A percentile compares a stretch with the other conserved stretches of the same genome.
These are phyloP conservation scores for Golubevia pallescens DNA, from an alignment of 1,284 basidiomycete genomes.

Conservation along the genomic window DNA sequence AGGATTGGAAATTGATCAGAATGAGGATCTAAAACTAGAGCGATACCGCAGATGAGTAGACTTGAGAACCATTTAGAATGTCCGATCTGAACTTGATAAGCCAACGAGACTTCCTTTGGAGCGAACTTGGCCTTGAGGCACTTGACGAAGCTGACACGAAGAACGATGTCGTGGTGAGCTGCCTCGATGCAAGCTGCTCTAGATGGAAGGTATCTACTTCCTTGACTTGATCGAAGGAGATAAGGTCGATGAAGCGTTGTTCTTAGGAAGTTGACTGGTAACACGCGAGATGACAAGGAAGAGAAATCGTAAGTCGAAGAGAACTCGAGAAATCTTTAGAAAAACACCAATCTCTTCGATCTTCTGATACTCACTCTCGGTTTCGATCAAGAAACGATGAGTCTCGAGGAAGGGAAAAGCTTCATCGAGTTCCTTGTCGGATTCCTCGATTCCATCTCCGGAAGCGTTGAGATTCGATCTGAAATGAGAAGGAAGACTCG, in stretches of 20 bases:
- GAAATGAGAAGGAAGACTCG: constrained; percentile 46
- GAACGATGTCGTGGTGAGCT: constrained; percentile 39
- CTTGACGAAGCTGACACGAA: constrained; percentile 34
- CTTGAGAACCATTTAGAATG: constrained; percentile 52
- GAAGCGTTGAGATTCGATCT: constrained; percentile 16
- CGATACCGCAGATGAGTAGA: constrained; percentile 38
- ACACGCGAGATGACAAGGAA: too few species aligned
- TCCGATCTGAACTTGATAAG: constrained; percentile 32
- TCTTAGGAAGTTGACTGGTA: constrained; percentile 27
- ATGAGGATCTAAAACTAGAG: constrained; percentile 40
- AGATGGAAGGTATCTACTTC: constrained; percentile 27
- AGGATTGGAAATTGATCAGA: constrained; percentile 30
- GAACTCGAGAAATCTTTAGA: too few species aligned
- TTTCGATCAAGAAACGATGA: constrained; percentile 47
- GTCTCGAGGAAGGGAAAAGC: constrained; percentile 37
- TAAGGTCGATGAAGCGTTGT: constrained; percentile 46
- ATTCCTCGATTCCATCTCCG: constrained; percentile 15
- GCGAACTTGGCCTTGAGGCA: constrained; percentile 19
- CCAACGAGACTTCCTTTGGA: constrained; percentile 12
- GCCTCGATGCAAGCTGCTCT: constrained; percentile 42
- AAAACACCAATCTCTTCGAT: too few species aligned
- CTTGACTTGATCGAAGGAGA: constrained; percentile 37
- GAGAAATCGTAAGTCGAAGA: too few species aligned
- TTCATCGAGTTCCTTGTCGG: constrained; percentile 36
- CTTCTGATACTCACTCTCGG: constrained; percentile 17